phyloP scores from a whole-genome alignment of 2,329 filamentous ascomycete species.

The Aspergillus ustus region DNA sequence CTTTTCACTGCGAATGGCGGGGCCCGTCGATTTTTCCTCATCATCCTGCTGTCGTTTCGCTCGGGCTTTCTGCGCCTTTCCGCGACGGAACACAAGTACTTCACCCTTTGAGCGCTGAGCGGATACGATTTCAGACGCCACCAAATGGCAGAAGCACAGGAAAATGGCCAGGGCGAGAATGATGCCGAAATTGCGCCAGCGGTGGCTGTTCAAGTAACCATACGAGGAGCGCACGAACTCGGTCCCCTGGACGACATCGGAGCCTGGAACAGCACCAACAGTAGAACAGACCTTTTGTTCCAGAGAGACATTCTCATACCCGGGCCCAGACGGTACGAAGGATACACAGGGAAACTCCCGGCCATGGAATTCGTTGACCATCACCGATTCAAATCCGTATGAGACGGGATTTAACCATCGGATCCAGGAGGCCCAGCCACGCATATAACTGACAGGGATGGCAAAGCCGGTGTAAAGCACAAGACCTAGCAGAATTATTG shows the following conservation, averaged over 20 bases:
- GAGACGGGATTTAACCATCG: slow-evolving; percentile 77
- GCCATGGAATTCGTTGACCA: slow-evolving; percentile 79
- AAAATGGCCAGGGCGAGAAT: slow-evolving; percentile 66
- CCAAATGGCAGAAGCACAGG: slow-evolving; percentile 67
- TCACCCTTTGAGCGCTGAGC: slow-evolving; percentile 76
- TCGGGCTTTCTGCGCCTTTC: slow-evolving; percentile 30
- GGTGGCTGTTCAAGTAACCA: slow-evolving; percentile 61
- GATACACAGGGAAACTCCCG: slow-evolving; percentile 61
- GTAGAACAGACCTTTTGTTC: slow-evolving; percentile 55
- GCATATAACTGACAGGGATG: slow-evolving; percentile 60
- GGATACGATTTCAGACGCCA: slow-evolving; percentile 47
- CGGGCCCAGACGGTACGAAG: slow-evolving; percentile 45
- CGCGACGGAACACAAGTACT: slow-evolving; percentile 73
- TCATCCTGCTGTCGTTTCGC: background rate
- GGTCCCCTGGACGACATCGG: slow-evolving; percentile 61
- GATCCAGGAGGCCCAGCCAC: slow-evolving; percentile 78
- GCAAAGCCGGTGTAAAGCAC: slow-evolving; percentile 9
- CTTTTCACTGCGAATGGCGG: background rate
- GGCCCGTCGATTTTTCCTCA: background rate
- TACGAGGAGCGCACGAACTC: slow-evolving; percentile 60
- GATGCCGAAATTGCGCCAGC: slow-evolving; percentile 73
- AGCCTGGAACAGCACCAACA: slow-evolving; percentile 61
- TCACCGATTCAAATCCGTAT: slow-evolving; percentile 79
- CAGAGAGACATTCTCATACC: slow-evolving; percentile 39
- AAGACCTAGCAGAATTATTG: slow-evolving; percentile 3